Conservation (phyloP, 1,284 basidiomycete genomes). For the Binderoboletus segoi region DNA sequence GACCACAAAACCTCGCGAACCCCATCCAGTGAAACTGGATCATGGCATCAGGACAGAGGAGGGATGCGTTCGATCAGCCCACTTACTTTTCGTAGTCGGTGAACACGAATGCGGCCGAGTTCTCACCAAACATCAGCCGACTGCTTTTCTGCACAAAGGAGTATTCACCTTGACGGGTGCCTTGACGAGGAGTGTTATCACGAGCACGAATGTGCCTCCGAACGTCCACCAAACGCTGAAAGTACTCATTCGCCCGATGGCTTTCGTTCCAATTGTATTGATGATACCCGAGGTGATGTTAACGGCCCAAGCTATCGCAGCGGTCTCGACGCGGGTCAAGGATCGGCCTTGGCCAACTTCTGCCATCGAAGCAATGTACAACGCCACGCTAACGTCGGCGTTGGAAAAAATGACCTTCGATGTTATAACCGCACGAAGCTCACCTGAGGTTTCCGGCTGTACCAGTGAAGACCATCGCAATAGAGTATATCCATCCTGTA, state of each 20-base stretch:
- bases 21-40: slow-evolving; percentile 58
- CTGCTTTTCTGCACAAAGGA: not conserved
- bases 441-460: slow-evolving; percentile 62
- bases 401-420: not conserved
- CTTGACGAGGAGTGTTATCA: slow-evolving; percentile 57
- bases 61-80: not conserved
- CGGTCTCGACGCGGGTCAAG: slow-evolving; percentile 52
- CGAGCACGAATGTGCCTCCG: slow-evolving; percentile 59
- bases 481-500: slow-evolving; percentile 64
- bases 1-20: slow-evolving; percentile 56
- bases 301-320: slow-evolving; percentile 59
- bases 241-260: slow-evolving; percentile 56
- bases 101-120: slow-evolving; percentile 56
- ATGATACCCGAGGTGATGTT: slow-evolving; percentile 57
- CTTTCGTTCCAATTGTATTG: slow-evolving; percentile 58
- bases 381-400: slow-evolving; percentile 45
- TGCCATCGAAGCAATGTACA: slow-evolving; percentile 56
- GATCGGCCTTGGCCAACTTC: slow-evolving; percentile 51
- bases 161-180: slow-evolving; percentile 51
- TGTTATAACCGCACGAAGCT: not conserved
- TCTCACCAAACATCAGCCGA: slow-evolving; percentile 38
- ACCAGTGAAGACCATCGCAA: slow-evolving; percentile 63
- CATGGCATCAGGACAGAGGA: not conserved
- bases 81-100: slow-evolving; percentile 59
- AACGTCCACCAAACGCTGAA: slow-evolving; percentile 67